These are phyloP conservation scores for Solanum pinnatisectum DNA, from an alignment of 257 asterid genomes.

Conservation along the genomic window DNA sequence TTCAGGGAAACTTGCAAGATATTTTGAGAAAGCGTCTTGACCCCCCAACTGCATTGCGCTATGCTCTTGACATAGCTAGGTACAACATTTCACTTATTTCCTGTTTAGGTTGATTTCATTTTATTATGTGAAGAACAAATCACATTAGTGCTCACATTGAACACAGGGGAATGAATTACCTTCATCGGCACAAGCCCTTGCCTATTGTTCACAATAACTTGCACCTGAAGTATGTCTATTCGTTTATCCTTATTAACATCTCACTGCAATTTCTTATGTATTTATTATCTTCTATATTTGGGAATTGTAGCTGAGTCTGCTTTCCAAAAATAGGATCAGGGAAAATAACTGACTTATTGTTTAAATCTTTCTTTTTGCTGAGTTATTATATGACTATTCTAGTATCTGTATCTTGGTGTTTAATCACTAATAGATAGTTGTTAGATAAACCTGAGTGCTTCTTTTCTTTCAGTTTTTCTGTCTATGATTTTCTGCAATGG, in stretches of 20 bases:
- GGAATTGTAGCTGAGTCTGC: background rate
- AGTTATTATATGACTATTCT: background rate
- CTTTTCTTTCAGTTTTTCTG: background rate
- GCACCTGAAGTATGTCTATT: conserved; percentile 27
- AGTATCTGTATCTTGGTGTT: background rate
- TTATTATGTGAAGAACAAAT: background rate
- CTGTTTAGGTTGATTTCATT: background rate
- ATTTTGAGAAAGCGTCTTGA: conserved; percentile 40
- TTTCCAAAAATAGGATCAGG: background rate
- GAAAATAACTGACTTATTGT: background rate
- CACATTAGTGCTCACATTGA: background rate
- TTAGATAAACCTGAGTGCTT: background rate
- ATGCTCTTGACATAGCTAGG: conserved; percentile 63
- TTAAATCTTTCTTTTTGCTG: background rate
- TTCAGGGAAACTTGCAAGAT: conserved; percentile 45
- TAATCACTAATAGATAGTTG: background rate
- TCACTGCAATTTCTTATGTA: background rate
- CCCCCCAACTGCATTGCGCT: conserved; percentile 43
- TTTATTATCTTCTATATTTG: background rate
- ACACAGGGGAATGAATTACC: conserved; percentile 62
- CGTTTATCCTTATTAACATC: background rate
- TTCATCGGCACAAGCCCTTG: conserved; percentile 53
- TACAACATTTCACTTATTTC: conserved; percentile 2
- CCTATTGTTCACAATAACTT: conserved; percentile 58
- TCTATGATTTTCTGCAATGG: background rate